Percentiles rank a stretch among this genome's conserved stretches.
These are phyloP conservation scores for Colletotrichum liriopes DNA, from an alignment of 2,329 filamentous ascomycete species.

Conservation along the genomic window DNA sequence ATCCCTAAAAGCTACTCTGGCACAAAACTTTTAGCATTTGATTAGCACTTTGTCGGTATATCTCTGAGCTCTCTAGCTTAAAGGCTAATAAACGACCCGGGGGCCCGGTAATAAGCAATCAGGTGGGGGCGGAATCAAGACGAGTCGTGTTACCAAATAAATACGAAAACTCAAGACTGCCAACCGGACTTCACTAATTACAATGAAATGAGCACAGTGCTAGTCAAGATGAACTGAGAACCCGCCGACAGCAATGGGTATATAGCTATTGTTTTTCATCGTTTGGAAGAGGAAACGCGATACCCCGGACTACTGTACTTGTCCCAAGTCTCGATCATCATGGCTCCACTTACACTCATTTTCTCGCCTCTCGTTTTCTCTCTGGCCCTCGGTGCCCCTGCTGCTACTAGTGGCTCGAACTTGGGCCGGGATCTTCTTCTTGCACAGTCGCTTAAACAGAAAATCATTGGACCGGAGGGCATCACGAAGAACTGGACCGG, in stretches of 20 bases:
- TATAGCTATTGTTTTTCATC: background rate
- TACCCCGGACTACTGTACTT: too few species aligned
- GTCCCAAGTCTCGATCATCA: background rate
- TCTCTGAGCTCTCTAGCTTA: background rate
- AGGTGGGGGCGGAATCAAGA: background rate
- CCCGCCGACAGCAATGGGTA: background rate
- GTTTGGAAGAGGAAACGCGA: accelerated
- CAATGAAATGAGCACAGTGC: background rate
- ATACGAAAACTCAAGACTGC: background rate
- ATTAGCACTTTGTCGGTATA: background rate
- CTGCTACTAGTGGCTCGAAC: constrained; percentile 1
- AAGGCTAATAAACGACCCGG: background rate
- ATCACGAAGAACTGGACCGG: constrained; percentile 23
- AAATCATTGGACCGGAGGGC: constrained; percentile 4
- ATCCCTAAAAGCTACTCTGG: too few species aligned
- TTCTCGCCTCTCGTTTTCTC: constrained; percentile 32
- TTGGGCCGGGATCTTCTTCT: constrained; percentile 19
- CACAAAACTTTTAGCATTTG: background rate
- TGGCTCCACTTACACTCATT: constrained; percentile 18
- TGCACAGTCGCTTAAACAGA: constrained; percentile 14
- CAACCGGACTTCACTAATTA: background rate
- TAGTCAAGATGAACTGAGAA: background rate
- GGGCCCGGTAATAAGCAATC: too few species aligned
- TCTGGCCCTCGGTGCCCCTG: constrained; percentile 15
- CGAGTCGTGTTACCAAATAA: constrained; percentile 3